Base-by-base conservation (phyloP, 768 basidiomycete genomes). In the Collybiopsis luxurians region DNA sequence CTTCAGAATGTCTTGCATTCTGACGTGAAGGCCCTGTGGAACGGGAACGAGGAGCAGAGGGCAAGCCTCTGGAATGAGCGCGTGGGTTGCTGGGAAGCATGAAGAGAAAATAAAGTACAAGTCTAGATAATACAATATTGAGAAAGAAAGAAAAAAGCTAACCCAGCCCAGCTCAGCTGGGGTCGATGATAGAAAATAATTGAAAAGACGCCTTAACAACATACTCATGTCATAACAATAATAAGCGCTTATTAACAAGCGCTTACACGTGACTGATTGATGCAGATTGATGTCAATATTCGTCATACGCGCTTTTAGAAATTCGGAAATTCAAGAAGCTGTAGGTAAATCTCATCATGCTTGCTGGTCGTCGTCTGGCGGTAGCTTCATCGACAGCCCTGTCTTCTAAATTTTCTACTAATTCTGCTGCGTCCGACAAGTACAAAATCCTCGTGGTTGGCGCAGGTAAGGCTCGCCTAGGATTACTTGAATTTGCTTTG, bases 391-490 rank as follows among this genome's bases (percentile, higher is more conserved):
- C 57, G 24, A 54, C 42, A 36, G 4, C 21, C 10, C 12, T 17
- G 4, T 17, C 21, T 10, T 34, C 57, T 24, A 53, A 58, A 23
- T 51, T 62, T 28, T 63, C 59, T 1, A 76, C 75, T 60, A 77
- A 78, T 12, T 64, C 67, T 17, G 61, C 70, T 26, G 67, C 72
- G 19, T 77, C 74, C 60, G 74, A 80, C 61, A 89, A 56, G 36
- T 92, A 82, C 75, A 95, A 90, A 72, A 77, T 98, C 31, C 73
- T 98, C 26, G 84, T 98, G 40, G 76, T 98, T 21, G 96, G 96
- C 53, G 95, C 80, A 70, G 96, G 96, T 86, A 66, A 62, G 82
- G 73, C 59, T 7, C 57, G 55, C 46, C 31, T 28, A 30, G n/a
- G 11, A 43, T 53, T 24, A 26, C 24, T 38, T 40, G 4, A 4